Conservation (phyloP, 495 filamentous ascomycete species). For the Penicillium fimorum region DNA sequence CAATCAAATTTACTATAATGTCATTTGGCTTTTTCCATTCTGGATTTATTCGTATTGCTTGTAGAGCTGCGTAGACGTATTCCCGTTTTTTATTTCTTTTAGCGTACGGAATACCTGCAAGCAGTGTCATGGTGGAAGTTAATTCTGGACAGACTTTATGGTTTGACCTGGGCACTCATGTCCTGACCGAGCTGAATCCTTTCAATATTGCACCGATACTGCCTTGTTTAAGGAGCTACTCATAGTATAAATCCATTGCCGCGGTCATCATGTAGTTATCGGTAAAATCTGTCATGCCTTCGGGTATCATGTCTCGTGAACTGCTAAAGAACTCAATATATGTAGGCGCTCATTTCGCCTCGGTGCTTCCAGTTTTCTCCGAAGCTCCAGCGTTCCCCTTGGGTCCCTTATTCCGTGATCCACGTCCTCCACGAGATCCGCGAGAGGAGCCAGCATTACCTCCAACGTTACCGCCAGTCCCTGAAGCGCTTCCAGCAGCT, state of each 20-base stretch:
- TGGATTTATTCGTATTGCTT: background rate
- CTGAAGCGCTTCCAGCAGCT: background rate
- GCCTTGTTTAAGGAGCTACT: background rate
- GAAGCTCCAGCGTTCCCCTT: slow-evolving; percentile 19
- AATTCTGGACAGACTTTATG: too few relatives aligned
- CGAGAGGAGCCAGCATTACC: slow-evolving; percentile 36
- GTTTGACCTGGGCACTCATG: too few relatives aligned
- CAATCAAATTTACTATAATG: background rate
- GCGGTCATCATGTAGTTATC: background rate
- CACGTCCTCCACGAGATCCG: slow-evolving; percentile 37
- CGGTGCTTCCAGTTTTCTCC: slow-evolving; percentile 19
- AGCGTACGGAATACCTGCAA: too few relatives aligned
- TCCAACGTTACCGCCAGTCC: slow-evolving; percentile 2
- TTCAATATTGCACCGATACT: background rate
- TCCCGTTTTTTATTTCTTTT: too few relatives aligned
- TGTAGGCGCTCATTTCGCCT: slow-evolving; percentile 15
- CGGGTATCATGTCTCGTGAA: slow-evolving; percentile 16
- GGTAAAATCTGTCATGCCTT: background rate
- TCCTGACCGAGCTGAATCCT: too few relatives aligned
- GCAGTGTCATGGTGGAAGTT: too few relatives aligned
- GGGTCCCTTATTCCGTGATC: slow-evolving; percentile 32
- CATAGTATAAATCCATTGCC: background rate
- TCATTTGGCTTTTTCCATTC: background rate
- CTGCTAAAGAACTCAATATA: slow-evolving; percentile 2
- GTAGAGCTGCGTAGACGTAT: too few relatives aligned